phyloP scores from a whole-genome alignment of 2,329 filamentous ascomycete genomes.

The Sclerotinia spermophila region DNA sequence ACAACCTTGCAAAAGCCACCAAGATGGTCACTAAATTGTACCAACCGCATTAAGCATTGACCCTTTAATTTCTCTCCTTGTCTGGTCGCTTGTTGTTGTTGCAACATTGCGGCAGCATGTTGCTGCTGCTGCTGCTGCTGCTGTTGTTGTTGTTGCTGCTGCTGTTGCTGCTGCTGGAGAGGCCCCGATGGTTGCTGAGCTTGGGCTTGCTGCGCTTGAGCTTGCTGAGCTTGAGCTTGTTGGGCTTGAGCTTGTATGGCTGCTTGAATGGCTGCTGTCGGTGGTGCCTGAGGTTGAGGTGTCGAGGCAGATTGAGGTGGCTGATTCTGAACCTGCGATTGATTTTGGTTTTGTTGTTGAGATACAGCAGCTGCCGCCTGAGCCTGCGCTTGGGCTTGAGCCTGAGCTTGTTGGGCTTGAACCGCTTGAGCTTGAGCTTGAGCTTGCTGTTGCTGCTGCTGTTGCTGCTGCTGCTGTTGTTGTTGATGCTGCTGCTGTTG shows the following conservation, averaged over 20 bases:
- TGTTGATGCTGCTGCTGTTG: slow-evolving; percentile 40
- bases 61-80: slow-evolving; percentile 45
- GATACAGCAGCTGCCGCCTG: slow-evolving; percentile 42
- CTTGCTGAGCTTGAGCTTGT: slow-evolving; percentile 41
- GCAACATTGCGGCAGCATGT: slow-evolving; percentile 22
- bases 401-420: slow-evolving; percentile 34
- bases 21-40: slow-evolving; percentile 61
- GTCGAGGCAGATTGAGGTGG: slow-evolving; percentile 43
- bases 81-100: slow-evolving; percentile 38
- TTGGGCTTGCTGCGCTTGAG: slow-evolving; percentile 39
- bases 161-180: slow-evolving; percentile 30
- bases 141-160: slow-evolving; percentile 31
- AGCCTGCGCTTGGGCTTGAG: slow-evolving; percentile 24
- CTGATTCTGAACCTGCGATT: slow-evolving; percentile 42
- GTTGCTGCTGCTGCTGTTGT: slow-evolving; percentile 23
- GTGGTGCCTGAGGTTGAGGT: slow-evolving; percentile 40
- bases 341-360: slow-evolving; percentile 48
- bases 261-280: slow-evolving; percentile 38
- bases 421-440: slow-evolving; percentile 40
- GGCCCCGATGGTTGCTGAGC: slow-evolving; percentile 26
- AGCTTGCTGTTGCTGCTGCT: slow-evolving; percentile 22
- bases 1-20: slow-evolving; percentile 53
- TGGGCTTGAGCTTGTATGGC: slow-evolving; percentile 38
- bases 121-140: slow-evolving; percentile 27
- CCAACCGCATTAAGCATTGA: slow-evolving; percentile 55